Evolutionary conservation across 441 rosid genomes (phyloP), one percentile per base, ranked within the genome.

Genomic region (Pelargonium citronellum): DNA sequence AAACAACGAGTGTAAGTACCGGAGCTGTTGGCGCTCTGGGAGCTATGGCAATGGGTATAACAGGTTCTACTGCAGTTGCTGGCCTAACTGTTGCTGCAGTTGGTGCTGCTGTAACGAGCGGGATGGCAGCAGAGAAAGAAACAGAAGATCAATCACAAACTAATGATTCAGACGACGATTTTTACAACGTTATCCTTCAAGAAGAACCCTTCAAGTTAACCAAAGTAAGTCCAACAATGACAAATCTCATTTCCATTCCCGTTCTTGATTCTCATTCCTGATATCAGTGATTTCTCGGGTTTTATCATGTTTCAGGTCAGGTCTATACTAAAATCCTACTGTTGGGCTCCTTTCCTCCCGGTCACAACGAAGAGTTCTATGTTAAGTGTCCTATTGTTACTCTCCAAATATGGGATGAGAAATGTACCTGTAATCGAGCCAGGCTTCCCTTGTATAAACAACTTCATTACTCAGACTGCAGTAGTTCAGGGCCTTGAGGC

Each of bases 121-220:
- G 92, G 0, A 73, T 84, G 20, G 94, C 83, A 1, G 92, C 91
- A 34, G 91, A 88, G 49, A 82, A 78, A 74, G 92, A 82, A 5
- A 24, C 77, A 0, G 94, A 22, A 22, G 24, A 22, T 22, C 24
- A 22, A 22, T 22, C 24, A 22, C 24, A 22, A 22, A 90, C 89
- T 15, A 85, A 82, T 73, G 80, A 78, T 17, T 80, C 90, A 64
- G 94, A 90, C 53, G 76, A 86, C 69, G 96, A 92, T 68, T 91
- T 91, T 72, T 92, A 89, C 80, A 78, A 88, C 75, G 85, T 85
- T 30, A 78, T 91, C 67, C 88, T 93, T 27, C 81, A 84, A 80
- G 96, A 93, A 79, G 98, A 93, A 75, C 97, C 97, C 44, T 93
- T 93, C 77, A 91, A 86, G 79, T 93, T 96, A 60, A 91, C 97